These are phyloP conservation scores for Curvularia sp. DNA, from an alignment of 2,329 filamentous ascomycete species.

Conservation along the genomic window DNA sequence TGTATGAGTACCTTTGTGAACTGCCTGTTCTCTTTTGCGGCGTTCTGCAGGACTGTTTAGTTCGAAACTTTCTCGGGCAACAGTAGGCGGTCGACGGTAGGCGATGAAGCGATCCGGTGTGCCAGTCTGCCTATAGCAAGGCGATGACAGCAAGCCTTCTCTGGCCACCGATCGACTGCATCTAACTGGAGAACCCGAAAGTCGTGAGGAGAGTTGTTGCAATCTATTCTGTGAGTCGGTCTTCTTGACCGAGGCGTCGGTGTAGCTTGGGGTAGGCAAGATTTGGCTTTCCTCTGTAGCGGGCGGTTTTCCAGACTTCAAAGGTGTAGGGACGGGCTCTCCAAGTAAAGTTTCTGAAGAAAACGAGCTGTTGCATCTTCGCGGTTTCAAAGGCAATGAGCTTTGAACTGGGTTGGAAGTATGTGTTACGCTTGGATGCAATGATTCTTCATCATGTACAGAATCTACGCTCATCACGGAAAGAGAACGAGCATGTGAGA, in stretches of 20 bases:
- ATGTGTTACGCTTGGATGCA: neutral
- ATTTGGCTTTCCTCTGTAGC: conserved; percentile 1
- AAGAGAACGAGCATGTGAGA: conserved; percentile 21
- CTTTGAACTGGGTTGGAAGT: neutral
- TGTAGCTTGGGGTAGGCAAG: conserved; percentile 2
- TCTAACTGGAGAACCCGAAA: conserved; percentile 42
- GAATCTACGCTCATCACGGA: neutral
- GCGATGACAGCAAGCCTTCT: conserved; percentile 30
- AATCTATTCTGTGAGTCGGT: conserved; percentile 12
- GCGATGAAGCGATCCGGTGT: conserved; percentile 68
- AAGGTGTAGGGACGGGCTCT: neutral
- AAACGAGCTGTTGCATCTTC: conserved; percentile 10
- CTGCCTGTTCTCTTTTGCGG: conserved; percentile 56
- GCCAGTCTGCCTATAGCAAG: conserved; percentile 30
- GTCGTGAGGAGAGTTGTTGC: conserved; percentile 28
- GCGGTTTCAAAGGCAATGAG: neutral
- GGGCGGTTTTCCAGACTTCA: conserved; percentile 1
- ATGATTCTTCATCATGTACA: neutral
- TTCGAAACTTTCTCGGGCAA: conserved; percentile 59
- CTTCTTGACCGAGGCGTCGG: neutral
- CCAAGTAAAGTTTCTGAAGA: conserved; percentile 18
- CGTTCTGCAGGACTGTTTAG: conserved; percentile 58
- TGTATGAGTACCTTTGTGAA: conserved; percentile 53
- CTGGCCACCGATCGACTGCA: conserved; percentile 41
- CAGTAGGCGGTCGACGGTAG: conserved; percentile 51